A percentile compares a stretch with the other conserved stretches of the same genome.
Conservation (phyloP, 2,329 filamentous ascomycete genomes). For the Fulvia fulva region DNA sequence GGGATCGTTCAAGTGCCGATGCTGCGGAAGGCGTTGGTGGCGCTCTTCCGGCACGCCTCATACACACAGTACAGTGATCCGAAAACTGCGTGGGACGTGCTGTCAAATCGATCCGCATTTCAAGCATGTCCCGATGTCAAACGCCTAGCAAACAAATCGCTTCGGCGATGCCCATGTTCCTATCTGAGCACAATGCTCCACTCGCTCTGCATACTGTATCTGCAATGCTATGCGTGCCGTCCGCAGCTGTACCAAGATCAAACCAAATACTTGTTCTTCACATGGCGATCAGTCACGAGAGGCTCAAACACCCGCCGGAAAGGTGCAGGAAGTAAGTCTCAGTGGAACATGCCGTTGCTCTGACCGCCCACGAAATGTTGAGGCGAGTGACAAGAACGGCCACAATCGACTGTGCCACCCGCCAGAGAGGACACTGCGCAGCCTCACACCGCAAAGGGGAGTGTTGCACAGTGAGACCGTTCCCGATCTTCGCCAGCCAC, state of each 20-base stretch:
- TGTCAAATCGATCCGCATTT: background rate
- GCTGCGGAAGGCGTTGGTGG: conserved; percentile 3
- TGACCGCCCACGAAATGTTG: conserved; percentile 6
- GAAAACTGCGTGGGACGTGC: background rate
- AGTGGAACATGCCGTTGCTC: conserved; percentile 12
- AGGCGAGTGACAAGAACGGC: background rate
- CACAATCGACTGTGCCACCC: background rate
- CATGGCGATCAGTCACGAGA: conserved; percentile 14
- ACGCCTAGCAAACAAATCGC: conserved; percentile 13
- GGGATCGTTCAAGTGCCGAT: conserved; percentile 6
- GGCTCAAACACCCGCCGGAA: conserved; percentile 21
- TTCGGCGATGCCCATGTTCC: conserved; percentile 14
- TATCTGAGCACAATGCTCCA: conserved; percentile 12
- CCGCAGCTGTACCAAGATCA: conserved; percentile 16
- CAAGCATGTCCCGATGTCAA: conserved; percentile 9
- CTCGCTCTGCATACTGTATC: conserved; percentile 20
- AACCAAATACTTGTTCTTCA: conserved; percentile 1
- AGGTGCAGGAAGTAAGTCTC: conserved; percentile 15
- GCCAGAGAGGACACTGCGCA: background rate
- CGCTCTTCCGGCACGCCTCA: background rate
- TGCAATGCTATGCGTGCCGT: conserved; percentile 24
- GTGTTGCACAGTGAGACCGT: conserved; percentile 10
- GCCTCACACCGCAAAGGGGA: conserved; percentile 10
- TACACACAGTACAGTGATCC: background rate
- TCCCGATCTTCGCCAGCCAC: background rate